Evolutionary conservation across 1,284 basidiomycete species (phyloP), one percentile per base, ranked within the genome.

Genomic region (Apiotrichum laibachii): DNA sequence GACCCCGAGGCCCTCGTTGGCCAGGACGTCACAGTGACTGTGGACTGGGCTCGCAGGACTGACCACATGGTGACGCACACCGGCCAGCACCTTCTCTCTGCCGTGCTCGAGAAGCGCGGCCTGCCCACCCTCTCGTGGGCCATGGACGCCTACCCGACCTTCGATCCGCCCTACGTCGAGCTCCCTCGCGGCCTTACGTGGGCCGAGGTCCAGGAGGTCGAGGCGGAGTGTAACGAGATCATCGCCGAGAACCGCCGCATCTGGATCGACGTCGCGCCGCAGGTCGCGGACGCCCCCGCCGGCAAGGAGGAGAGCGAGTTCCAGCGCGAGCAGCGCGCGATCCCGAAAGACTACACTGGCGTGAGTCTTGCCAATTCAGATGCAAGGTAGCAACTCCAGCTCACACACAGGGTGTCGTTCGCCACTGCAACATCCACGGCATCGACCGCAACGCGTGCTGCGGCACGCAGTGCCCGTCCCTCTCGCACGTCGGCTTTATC

Each of bases 61-160:
- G 90, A 94, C 71, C 89, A 91, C 79, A 90, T 88, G 86, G 83
- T 86, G 12, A 85, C 89, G 81, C 88, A 91, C 71, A 91, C 89
- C 0, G 86, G 85, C 0, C 89, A 92, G 72, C 89, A 92, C 68
- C 82, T 92, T 47, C 83, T 93, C 35, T 92, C 90, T 4, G 89
- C 90, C 0, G 80, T 92, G 9, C 81, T 92, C 5, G 89, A 93
- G 70, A 81, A 81, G 10, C 79, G 88, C 47, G 77, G 82, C 43
- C 81, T 92, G n/a, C 85, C 86, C 12, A 93, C 92, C 0, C 82
- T 92, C 10, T 88, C 88, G 0, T 93, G 91, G 91, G 77, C 72
- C 1, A 73, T 82, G 62, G 69, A 72, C 5, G 59, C 75, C 4
- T 69, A 69, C 53, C 80, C 80, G 1, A 87, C 89, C 18, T 79